These are phyloP conservation scores for Strigomonas culicis DNA, from an alignment of 208 protist species.

Conservation along the genomic window DNA sequence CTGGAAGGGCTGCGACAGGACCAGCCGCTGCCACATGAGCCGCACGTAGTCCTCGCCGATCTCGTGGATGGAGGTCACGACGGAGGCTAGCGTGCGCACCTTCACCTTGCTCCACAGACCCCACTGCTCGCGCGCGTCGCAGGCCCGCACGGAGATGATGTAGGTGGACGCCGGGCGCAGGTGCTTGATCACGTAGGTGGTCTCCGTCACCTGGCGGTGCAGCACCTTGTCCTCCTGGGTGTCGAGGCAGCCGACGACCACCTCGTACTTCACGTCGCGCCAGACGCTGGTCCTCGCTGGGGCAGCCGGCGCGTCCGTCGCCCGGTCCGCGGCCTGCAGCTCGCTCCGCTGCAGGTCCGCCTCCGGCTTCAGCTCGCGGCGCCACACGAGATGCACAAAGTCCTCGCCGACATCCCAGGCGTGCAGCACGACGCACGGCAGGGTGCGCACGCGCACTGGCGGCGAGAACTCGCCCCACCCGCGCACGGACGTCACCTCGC, in stretches of 20 bases:
- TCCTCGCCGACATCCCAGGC: conserved; percentile 88
- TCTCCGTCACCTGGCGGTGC: conserved; percentile 77
- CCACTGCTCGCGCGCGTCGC: conserved; percentile 82
- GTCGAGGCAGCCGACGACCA: conserved; percentile 79
- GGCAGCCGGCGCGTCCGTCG: not conserved
- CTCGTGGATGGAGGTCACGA: conserved; percentile 81
- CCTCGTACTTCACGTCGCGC: conserved; percentile 85
- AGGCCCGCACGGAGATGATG: conserved; percentile 81
- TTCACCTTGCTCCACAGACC: conserved; percentile 74
- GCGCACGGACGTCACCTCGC: conserved; percentile 65
- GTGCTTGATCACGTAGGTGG: conserved; percentile 83
- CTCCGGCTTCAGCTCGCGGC: conserved; percentile 41
- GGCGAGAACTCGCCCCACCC: conserved; percentile 79
- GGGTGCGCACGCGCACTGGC: conserved; percentile 60
- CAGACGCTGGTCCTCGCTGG: conserved; percentile 18
- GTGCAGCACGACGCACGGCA: conserved; percentile 67
- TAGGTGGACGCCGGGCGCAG: conserved; percentile 81
- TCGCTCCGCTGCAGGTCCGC: not conserved
- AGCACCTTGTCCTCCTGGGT: conserved; percentile 77
- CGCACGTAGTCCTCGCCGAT: conserved; percentile 91
- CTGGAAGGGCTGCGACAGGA: not conserved
- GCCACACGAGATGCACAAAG: conserved; percentile 82
- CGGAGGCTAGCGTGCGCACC: conserved; percentile 78
- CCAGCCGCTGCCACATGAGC: conserved; percentile 82
- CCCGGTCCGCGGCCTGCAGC: not conserved